These are phyloP conservation scores for Solanum clarkiae DNA, from an alignment of 257 asterid species.

Conservation along the genomic window DNA sequence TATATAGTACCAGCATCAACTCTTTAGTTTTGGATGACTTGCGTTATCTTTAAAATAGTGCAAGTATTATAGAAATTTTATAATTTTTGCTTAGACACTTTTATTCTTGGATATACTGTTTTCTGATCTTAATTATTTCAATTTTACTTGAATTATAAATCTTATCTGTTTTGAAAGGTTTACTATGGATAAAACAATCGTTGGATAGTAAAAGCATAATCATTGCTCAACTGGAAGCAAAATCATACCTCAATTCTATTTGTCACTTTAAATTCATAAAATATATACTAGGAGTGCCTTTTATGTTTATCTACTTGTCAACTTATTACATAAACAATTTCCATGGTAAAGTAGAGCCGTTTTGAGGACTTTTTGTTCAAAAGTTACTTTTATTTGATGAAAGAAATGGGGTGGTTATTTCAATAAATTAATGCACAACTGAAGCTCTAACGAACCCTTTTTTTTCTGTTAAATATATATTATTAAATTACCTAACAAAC, in stretches of 20 bases:
- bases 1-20: background rate
- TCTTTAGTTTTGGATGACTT: background rate
- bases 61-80: no score
- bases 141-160: no score
- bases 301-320: background rate
- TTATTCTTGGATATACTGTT: no score
- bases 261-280: background rate
- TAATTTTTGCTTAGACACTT: no score
- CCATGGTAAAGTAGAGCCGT: background rate
- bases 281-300: no score
- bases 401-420: background rate
- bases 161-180: no score
- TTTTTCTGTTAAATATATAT: no score
- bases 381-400: background rate
- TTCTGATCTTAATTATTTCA: no score
- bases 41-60: no score
- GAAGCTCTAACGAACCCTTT: background rate
- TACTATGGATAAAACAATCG: background rate
- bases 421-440: background rate
- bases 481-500: no score
- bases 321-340: background rate
- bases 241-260: background rate
- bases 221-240: background rate
- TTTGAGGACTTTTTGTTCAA: background rate
- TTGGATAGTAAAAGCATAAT: background rate